Percentiles rank a stretch among this genome's conserved stretches.
phyloP scores from a whole-genome alignment of 2,329 filamentous ascomycete species.

The Microdochium paspali region DNA sequence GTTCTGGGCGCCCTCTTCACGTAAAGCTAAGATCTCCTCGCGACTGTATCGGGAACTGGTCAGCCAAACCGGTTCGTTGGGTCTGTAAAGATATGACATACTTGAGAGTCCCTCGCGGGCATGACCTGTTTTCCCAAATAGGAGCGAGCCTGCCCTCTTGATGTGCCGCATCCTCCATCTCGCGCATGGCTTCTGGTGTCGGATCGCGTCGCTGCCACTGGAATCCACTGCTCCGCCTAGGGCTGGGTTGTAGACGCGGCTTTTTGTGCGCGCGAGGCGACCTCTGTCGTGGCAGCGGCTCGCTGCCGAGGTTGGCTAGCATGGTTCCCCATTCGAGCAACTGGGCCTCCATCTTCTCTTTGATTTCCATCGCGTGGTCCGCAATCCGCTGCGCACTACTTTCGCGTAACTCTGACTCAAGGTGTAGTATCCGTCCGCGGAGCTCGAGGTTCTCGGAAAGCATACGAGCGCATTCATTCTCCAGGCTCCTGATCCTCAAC shows the following conservation, averaged over 20 bases:
- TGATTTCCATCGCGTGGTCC: constrained; percentile 61
- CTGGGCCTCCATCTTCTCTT: constrained; percentile 61
- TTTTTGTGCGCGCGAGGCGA: constrained; percentile 29
- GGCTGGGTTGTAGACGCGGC: constrained; percentile 29
- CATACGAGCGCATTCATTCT: constrained; percentile 65
- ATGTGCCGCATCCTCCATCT: constrained; percentile 38
- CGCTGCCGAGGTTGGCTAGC: constrained; percentile 54
- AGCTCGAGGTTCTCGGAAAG: constrained; percentile 73
- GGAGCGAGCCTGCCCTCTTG: constrained; percentile 51
- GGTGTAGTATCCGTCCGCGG: constrained; percentile 57
- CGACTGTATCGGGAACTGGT: constrained; percentile 27
- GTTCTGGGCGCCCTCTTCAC: constrained; percentile 34
- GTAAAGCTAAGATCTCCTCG: constrained; percentile 54
- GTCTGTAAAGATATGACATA: constrained; percentile 22
- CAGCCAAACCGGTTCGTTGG: neutral
- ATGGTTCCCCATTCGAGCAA: constrained; percentile 60
- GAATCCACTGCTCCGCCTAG: constrained; percentile 35
- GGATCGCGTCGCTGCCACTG: constrained; percentile 46
- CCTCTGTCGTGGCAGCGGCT: constrained; percentile 42
- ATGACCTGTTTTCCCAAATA: constrained; percentile 61
- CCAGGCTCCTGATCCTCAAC: constrained; percentile 65
- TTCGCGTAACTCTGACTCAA: constrained; percentile 59
- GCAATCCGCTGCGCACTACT: constrained; percentile 49
- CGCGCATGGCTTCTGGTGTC: constrained; percentile 23
- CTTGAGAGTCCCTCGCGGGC: constrained; percentile 60